Base-by-base conservation (phyloP, 2,329 filamentous ascomycete genomes). In the Tympanopsis confertula region DNA sequence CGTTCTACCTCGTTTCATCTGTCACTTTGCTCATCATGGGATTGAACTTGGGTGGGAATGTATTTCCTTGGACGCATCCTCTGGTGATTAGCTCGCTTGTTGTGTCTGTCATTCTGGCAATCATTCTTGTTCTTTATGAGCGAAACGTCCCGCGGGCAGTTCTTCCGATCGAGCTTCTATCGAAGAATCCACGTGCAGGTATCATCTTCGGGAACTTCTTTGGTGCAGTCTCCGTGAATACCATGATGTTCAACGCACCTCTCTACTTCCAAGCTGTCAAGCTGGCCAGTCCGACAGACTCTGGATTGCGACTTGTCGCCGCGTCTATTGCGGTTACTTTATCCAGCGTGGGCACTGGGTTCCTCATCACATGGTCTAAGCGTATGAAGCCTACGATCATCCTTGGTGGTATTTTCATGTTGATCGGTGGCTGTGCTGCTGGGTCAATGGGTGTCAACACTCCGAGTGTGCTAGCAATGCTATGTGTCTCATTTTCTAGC, bases 191-290 rank as follows among this genome's bases (percentile, higher is more conserved):
- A 2, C 38, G 43, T 13, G 50, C 45, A 13, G 48, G 50, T 35
- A 38, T 55, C 13, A 48, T 52, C 20, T 50, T 50, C 39, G 41
- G 44, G 20, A 52, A 50, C 35, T 46, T 52, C 36, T 42, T 47
- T 18, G 32, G 17, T 7, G 45, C 42, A 7, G 36, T 43, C 20
- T 47, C 49, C 17, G 41, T 49, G 22, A 51, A 53, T 35, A 47
- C 49, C 3, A 41, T 52, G 22, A 17, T 71, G 24, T 73, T 73
- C 58, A 72, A 73, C 43, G 62, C 66, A 2, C 69, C 69, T 1
- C 51, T 74, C 2, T 74, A 69, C 50, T 73, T 69, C 46, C 66
- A 70, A 42, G 64, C 63, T 1, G 66, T 69, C 18, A 61, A 65
- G 19, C 47, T 65, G 20, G 65, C 68, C 33, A 63, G 59, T 2